These are phyloP conservation scores for Vigna nakashimae DNA, from an alignment of 306 rosid genomes.

Conservation along the genomic window DNA sequence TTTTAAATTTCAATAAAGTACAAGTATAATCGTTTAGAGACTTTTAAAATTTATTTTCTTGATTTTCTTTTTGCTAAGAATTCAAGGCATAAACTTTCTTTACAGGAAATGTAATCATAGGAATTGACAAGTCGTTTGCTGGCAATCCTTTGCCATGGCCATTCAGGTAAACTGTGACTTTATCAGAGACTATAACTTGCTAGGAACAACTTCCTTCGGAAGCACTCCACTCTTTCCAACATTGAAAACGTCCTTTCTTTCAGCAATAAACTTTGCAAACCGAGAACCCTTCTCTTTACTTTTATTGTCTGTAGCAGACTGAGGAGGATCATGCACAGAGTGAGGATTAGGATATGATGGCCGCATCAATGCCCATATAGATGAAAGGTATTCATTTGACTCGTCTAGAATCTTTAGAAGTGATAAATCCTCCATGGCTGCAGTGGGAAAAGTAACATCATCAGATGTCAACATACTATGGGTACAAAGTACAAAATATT, in stretches of 20 bases:
- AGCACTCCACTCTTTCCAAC: slow-evolving; percentile 50
- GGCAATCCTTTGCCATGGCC: slow-evolving; percentile 24
- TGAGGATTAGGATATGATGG: slow-evolving; percentile 68
- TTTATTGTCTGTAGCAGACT: slow-evolving; percentile 48
- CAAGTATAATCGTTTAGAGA: slow-evolving; percentile 15
- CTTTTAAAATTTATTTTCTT: slow-evolving; percentile 20
- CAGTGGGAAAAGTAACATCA: slow-evolving; percentile 29
- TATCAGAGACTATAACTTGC: slow-evolving; percentile 71
- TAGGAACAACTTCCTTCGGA: slow-evolving; percentile 51
- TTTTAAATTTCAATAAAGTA: background rate
- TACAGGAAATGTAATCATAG: slow-evolving; percentile 11
- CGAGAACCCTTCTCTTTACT: slow-evolving; percentile 72
- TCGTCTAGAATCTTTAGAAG: slow-evolving; percentile 69
- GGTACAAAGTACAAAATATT: slow-evolving; percentile 5
- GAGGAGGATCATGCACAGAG: slow-evolving; percentile 55
- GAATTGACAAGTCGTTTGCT: slow-evolving; percentile 8
- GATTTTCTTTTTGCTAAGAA: slow-evolving; percentile 25
- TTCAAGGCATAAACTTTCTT: slow-evolving; percentile 16
- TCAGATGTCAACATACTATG: slow-evolving; percentile 37
- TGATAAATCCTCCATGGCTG: slow-evolving; percentile 76
- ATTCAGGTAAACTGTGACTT: slow-evolving; percentile 14
- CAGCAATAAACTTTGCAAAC: slow-evolving; percentile 82
- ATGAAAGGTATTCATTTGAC: slow-evolving; percentile 67
- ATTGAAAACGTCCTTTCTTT: slow-evolving; percentile 61
- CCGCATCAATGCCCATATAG: slow-evolving; percentile 87